A percentile compares a stretch with the other conserved stretches of the same genome.
Evolutionary conservation across 1,139 yeast species (phyloP).

Genomic region (Geotrichum cucujoidarum): DNA sequence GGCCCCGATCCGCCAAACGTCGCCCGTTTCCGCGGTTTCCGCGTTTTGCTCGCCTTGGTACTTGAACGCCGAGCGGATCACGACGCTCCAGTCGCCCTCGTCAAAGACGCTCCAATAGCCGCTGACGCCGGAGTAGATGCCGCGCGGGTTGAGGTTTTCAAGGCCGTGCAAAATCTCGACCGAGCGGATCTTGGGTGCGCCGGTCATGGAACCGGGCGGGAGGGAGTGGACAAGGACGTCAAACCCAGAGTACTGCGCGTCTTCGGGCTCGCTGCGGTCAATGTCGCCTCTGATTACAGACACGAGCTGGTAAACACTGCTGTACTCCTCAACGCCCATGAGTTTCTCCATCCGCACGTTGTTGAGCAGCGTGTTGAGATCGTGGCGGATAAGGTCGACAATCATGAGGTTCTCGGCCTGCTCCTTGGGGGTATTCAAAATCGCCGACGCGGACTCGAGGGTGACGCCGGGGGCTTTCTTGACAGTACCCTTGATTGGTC

Average conservation of each 20-base stretch:
- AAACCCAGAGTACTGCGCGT: constrained; percentile 52
- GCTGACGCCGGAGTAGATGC: constrained; percentile 88
- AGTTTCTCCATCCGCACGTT: constrained; percentile 68
- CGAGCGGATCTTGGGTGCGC: constrained; percentile 94
- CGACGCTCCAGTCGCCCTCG: constrained; percentile 93
- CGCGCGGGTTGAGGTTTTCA: constrained; percentile 56
- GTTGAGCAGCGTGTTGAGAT: constrained; percentile 65
- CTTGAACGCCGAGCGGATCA: constrained; percentile 76
- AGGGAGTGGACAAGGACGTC: constrained; percentile 73
- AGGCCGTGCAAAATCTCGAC: constrained; percentile 68
- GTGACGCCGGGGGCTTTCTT: constrained; percentile 47
- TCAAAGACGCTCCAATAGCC: constrained; percentile 94
- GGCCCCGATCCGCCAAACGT: constrained; percentile 84
- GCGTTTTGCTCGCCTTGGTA: constrained; percentile 42
- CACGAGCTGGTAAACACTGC: constrained; percentile 85
- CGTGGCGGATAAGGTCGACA: constrained; percentile 92
- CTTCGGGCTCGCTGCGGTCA: constrained; percentile 24
- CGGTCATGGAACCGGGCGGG: constrained; percentile 99
- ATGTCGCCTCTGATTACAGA: constrained; percentile 76
- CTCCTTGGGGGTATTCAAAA: constrained; percentile 83
- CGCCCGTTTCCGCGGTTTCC: constrained; percentile 11
- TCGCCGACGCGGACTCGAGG: constrained; percentile 53
- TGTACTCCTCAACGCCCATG: constrained; percentile 90
- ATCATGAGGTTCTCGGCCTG: constrained; percentile 96
- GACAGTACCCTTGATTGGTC: constrained; percentile 97